A percentile compares a stretch with the other conserved stretches of the same genome.
Evolutionary conservation across 192 early-diverging fungal genomes (phyloP).

Genomic region (Mortierella alpina): DNA sequence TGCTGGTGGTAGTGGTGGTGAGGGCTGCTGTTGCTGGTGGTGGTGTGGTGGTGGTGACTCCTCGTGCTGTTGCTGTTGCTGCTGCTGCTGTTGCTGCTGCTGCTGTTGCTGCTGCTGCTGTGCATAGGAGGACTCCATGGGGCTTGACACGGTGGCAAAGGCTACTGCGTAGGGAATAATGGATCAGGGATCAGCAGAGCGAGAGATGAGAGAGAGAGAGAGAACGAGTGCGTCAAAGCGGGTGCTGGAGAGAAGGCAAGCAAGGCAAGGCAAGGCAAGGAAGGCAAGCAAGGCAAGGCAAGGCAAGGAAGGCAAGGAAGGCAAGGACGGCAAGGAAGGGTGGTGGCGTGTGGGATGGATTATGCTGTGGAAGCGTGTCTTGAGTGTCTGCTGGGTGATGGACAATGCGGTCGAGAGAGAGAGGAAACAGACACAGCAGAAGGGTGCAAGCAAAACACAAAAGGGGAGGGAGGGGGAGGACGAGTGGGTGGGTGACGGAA

Average conservation of each 20-base stretch:
- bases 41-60: not conserved
- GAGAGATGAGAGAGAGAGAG: not conserved
- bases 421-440: not conserved
- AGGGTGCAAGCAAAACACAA: not conserved
- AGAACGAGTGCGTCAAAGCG: not conserved
- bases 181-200: not conserved
- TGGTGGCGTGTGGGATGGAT: too few relatives aligned
- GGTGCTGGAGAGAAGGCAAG: not conserved
- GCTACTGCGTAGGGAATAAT: not conserved
- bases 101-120: not conserved
- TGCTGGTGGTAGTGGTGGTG: not conserved
- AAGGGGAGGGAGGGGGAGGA: too few relatives aligned
- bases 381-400: not conserved
- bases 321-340: not conserved
- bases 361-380: too few relatives aligned
- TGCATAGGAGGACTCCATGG: not conserved
- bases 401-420: not conserved
- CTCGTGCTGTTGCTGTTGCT: not conserved
- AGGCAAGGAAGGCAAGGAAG: too few relatives aligned
- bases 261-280: not conserved
- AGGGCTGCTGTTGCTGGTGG: not conserved
- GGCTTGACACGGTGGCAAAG: not conserved
- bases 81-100: not conserved
- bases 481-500: not conserved
- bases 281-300: not conserved